These are phyloP conservation scores for Colletotrichum eremochloae DNA, from an alignment of 2,329 filamentous ascomycete genomes.

Conservation along the genomic window DNA sequence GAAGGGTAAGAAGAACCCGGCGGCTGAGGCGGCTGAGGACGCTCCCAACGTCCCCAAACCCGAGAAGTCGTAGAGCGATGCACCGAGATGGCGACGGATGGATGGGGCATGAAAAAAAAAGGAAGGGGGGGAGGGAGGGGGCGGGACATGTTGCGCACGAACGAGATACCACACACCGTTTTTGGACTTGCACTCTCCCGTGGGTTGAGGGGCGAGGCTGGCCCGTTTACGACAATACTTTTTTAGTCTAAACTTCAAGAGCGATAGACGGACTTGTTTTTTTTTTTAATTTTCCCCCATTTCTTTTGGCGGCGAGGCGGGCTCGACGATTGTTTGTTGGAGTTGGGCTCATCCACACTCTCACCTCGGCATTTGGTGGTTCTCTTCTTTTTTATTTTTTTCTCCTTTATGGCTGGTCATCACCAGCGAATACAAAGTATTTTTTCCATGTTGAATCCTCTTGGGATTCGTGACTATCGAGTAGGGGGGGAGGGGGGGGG, in stretches of 20 bases:
- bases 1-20: slow-evolving; percentile 68
- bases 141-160: slow-evolving; percentile 5
- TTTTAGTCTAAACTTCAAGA: slow-evolving; percentile 5
- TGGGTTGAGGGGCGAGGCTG: neutral
- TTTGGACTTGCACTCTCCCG: slow-evolving; percentile 9
- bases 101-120: neutral
- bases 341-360: slow-evolving; percentile 1
- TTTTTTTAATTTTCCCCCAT: neutral
- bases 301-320: slow-evolving; percentile 6
- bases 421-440: slow-evolving; percentile 12
- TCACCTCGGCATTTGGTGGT: slow-evolving; percentile 5
- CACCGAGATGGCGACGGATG: neutral
- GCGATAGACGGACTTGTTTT: slow-evolving; percentile 15
- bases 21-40: slow-evolving; percentile 47
- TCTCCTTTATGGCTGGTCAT: neutral
- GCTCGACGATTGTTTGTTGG: slow-evolving; percentile 14
- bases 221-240: slow-evolving; percentile 8
- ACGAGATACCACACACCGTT: slow-evolving; percentile 24
- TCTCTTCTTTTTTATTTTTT: neutral
- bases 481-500: too few species aligned
- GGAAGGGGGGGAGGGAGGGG: neutral
- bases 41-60: slow-evolving; percentile 47
- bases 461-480: neutral
- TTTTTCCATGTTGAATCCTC: neutral
- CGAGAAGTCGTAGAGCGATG: slow-evolving; percentile 27